A percentile compares a stretch with the other conserved stretches of the same genome.
These are phyloP conservation scores for Iberis pinnata DNA, from an alignment of 345 rosid genomes.

Conservation along the genomic window DNA sequence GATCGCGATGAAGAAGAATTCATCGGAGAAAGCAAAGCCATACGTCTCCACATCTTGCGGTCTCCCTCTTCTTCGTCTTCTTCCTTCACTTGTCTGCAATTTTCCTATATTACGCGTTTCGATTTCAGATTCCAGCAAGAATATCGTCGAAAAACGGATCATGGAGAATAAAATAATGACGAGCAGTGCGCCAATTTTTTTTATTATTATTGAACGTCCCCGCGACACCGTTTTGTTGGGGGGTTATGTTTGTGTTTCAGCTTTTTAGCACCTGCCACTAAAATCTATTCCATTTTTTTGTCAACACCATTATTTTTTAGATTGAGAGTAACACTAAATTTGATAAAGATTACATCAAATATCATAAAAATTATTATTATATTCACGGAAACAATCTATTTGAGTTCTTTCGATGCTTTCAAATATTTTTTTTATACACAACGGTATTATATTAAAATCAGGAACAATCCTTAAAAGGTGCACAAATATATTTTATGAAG, in stretches of 20 bases:
- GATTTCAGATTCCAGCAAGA: conserved; percentile 23
- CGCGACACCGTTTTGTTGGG: conserved; percentile 30
- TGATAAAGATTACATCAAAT: too few relatives aligned
- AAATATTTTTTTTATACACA: too few relatives aligned
- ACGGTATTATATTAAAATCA: too few relatives aligned
- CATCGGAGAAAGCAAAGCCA: conserved; percentile 50
- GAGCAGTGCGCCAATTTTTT: conserved; percentile 21
- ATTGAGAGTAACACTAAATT: too few relatives aligned
- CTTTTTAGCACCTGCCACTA: conserved; percentile 15
- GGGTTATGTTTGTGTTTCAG: conserved; percentile 10
- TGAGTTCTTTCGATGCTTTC: too few relatives aligned
- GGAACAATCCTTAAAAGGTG: too few relatives aligned
- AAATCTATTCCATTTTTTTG: too few relatives aligned
- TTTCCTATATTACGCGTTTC: not conserved
- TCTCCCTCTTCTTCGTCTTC: conserved; percentile 9
- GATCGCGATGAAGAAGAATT: conserved; percentile 46
- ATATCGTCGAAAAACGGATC: conserved; percentile 39
- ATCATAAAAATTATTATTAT: too few relatives aligned
- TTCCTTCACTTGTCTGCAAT: conserved; percentile 3
- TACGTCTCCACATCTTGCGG: conserved; percentile 71
- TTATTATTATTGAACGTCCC: conserved; percentile 6
- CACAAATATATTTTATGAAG: too few relatives aligned
- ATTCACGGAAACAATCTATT: too few relatives aligned
- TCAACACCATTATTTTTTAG: too few relatives aligned
- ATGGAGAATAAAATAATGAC: conserved; percentile 20